Evolutionary conservation across 2,329 filamentous ascomycete species (phyloP), one percentile per base, ranked within the genome.

Genomic region (Diaporthe helianthi): DNA sequence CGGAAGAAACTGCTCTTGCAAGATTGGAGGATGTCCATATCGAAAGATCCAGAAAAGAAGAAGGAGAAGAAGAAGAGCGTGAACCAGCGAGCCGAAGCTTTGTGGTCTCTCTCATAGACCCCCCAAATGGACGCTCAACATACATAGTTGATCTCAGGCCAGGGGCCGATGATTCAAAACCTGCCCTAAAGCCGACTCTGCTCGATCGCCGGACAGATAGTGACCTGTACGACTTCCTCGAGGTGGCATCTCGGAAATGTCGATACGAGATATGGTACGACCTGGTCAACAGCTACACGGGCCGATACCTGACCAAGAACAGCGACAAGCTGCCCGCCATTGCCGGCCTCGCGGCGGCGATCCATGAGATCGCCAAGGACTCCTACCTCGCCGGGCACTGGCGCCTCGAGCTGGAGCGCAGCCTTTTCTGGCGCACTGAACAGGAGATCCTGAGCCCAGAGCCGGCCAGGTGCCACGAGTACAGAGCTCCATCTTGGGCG

Each of bases 241-340:
- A 60, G 19, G 38, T 31, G 17, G 55, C 55, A 19, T 46, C 38
- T 7, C 55, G 55, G 4, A 29, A 60, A 0, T 60, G 55, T 12
- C 55, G 55, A 5, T 60, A 60, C 38, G 7, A 33, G 17, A 33
- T 60, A 33, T 60, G 55, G 38, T 60, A 60, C 55, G 55, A 60
- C 26, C 55, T 60, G 4, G 38, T 60, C 1, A 31, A 9, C 38
- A 46, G 38, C 26, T 60, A 60, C 38, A 46, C 55, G 1, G 38
- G 55, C 24, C 38, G 38, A 2, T 2, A 0, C 4, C 8, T 60
- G 17, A 60, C 38, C 38, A 60, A 46, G 55, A 31, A 12, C 38
- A 46, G 38, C 55, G 55, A 60, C 55, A 60, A 60, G 38, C 24
- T 60, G 26, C 38, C 55, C 12, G 55, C 55, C 10, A 60, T 60